Conservation (phyloP, 352 stramenopile species). For the Albugo laibachii region DNA sequence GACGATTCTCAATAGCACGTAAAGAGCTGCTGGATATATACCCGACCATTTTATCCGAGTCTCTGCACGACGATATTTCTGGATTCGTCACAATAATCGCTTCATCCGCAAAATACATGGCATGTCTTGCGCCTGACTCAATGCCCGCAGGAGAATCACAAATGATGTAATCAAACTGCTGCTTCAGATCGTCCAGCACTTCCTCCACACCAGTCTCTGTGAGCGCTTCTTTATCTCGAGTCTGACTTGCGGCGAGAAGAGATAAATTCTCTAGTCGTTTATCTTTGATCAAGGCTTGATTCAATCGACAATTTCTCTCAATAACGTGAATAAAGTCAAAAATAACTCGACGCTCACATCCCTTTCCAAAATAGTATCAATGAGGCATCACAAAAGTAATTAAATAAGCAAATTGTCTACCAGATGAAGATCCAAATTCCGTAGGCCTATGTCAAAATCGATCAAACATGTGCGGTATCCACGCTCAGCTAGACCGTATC, state of each 20-base stretch:
- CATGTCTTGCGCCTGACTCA: conserved; percentile 74
- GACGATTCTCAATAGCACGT: conserved; percentile 51
- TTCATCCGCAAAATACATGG: conserved; percentile 88
- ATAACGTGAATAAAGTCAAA: conserved; percentile 92
- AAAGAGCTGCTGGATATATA: conserved; percentile 84
- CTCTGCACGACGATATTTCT: conserved; percentile 80
- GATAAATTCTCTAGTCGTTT: conserved; percentile 71
- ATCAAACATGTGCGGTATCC: conserved; percentile 82
- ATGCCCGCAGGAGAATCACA: conserved; percentile 82
- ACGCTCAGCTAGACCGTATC: conserved; percentile 62
- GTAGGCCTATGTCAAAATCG: conserved; percentile 88
- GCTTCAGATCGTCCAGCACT: conserved; percentile 62
- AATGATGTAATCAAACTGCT: conserved; percentile 80
- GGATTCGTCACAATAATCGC: conserved; percentile 88
- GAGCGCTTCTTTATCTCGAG: conserved; percentile 78
- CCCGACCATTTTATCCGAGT: conserved; percentile 92
- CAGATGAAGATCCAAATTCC: conserved; percentile 86
- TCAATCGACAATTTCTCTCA: conserved; percentile 75
- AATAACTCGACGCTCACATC: conserved; percentile 83
- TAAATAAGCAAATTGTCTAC: not conserved
- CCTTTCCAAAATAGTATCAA: conserved; percentile 8
- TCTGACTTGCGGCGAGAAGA: conserved; percentile 80
- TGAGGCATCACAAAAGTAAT: not conserved
- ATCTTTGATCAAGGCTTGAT: conserved; percentile 82
- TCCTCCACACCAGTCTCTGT: conserved; percentile 76